phyloP scores from a whole-genome alignment of 805 yeast genomes.

The Ogataea paradorogensis region DNA sequence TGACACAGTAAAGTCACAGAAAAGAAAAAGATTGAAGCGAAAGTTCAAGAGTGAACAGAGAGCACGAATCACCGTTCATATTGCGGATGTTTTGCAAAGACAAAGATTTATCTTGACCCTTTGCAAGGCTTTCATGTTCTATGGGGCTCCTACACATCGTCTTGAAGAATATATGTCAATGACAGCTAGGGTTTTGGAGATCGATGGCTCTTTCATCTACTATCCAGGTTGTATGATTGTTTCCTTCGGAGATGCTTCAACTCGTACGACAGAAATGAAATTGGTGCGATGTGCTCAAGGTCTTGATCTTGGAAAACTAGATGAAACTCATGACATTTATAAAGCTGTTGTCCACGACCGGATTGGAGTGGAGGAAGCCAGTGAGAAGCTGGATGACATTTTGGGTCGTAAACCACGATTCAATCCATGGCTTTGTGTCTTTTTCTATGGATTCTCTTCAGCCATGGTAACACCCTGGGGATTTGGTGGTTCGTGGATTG shows the following conservation, averaged over 20 bases:
- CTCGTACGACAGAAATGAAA: constrained; percentile 93
- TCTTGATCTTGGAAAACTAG: constrained; percentile 74
- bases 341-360: constrained; percentile 89
- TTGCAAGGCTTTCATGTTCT: constrained; percentile 88
- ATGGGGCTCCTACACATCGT: constrained; percentile 95
- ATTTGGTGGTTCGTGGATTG: constrained; percentile 85
- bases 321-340: constrained; percentile 78
- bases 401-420: constrained; percentile 58
- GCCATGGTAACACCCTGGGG: constrained; percentile 84
- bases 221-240: constrained; percentile 95
- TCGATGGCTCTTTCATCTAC: constrained; percentile 89
- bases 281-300: constrained; percentile 87
- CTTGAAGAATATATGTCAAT: constrained; percentile 88
- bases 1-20: constrained; percentile 5
- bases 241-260: constrained; percentile 89
- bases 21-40: constrained; percentile 29
- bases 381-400: constrained; percentile 64
- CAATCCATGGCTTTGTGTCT: constrained; percentile 73
- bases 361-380: constrained; percentile 85
- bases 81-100: constrained; percentile 82
- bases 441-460: constrained; percentile 77
- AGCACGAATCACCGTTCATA: constrained; percentile 88
- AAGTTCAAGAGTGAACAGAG: constrained; percentile 38
- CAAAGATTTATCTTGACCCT: constrained; percentile 81
- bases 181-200: constrained; percentile 89